Evolutionary conservation across 345 rosid genomes (phyloP).

Genomic region (Gossypium anomalum): DNA sequence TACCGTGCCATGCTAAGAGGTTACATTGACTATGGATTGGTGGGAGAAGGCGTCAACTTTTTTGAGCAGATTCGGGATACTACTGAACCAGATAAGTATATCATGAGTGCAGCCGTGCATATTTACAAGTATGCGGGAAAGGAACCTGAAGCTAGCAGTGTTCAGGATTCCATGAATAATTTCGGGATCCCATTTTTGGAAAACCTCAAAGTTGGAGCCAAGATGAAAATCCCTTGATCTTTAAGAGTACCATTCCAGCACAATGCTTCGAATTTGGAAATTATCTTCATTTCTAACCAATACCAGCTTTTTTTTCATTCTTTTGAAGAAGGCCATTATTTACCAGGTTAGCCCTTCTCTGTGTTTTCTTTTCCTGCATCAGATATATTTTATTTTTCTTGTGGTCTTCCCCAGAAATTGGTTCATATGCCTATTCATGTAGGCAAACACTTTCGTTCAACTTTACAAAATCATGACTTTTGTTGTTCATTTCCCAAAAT

Average conservation of each 20-base stretch:
- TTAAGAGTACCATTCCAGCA: not conserved
- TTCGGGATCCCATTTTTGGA: conserved; percentile 28
- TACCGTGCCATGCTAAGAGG: conserved; percentile 54
- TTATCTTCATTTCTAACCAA: not conserved
- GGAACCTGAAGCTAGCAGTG: conserved; percentile 31
- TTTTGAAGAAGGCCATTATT: not conserved
- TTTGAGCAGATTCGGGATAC: conserved; percentile 45
- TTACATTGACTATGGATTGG: conserved; percentile 48
- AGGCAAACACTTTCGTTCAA: not conserved
- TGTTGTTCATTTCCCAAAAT: not conserved
- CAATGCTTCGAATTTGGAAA: not conserved
- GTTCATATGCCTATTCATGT: not conserved
- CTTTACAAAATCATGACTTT: not conserved
- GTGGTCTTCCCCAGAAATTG: not conserved
- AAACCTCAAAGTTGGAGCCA: conserved; percentile 35
- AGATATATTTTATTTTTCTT: not conserved
- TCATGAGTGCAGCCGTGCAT: conserved; percentile 53
- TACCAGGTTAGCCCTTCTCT: not conserved
- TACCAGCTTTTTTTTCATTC: not conserved
- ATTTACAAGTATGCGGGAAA: conserved; percentile 47
- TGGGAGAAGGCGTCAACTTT: conserved; percentile 47
- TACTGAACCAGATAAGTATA: conserved; percentile 43
- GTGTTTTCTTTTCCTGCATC: not conserved
- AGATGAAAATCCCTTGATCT: conserved; percentile 9
- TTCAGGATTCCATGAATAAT: conserved; percentile 31